phyloP scores from a whole-genome alignment of 352 stramenopile genomes.

The Phytophthora pinifolia region DNA sequence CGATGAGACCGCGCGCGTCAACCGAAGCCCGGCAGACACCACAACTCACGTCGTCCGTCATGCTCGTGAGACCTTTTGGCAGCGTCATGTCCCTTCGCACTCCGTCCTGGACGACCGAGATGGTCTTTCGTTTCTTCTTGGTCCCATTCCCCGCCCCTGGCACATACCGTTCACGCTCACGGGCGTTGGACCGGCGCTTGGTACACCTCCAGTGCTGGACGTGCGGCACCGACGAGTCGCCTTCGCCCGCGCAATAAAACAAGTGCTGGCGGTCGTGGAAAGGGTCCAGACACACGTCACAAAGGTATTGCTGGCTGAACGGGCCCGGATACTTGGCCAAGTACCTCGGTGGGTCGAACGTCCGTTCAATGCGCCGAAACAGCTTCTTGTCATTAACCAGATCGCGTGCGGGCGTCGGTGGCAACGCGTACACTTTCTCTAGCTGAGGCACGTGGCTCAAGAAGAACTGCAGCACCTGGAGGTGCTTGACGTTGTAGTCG shows the following conservation, averaged over 20 bases:
- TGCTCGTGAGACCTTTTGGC: constrained; percentile 49
- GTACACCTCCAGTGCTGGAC: constrained; percentile 81
- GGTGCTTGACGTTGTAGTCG: constrained; percentile 56
- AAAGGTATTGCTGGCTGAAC: constrained; percentile 56
- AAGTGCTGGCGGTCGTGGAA: constrained; percentile 78
- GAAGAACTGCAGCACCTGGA: constrained; percentile 73
- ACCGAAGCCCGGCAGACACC: constrained; percentile 52
- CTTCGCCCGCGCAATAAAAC: constrained; percentile 59
- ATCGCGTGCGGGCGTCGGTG: constrained; percentile 19
- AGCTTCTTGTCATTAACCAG: constrained; percentile 55
- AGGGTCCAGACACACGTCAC: constrained; percentile 64
- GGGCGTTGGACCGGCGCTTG: constrained; percentile 45
- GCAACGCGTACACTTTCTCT: constrained; percentile 50
- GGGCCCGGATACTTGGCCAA: constrained; percentile 58
- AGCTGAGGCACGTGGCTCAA: constrained; percentile 67
- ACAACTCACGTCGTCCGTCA: constrained; percentile 60
- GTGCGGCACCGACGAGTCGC: constrained; percentile 39
- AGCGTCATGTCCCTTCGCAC: constrained; percentile 57
- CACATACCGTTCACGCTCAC: constrained; percentile 26
- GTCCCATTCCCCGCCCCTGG: constrained; percentile 14
- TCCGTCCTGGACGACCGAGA: constrained; percentile 54
- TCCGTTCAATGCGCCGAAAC: constrained; percentile 46
- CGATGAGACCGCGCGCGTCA: constrained; percentile 54
- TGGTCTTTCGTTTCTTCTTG: constrained; percentile 64
- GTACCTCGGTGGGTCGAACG: constrained; percentile 56